These are phyloP conservation scores for Cucumis cinereus DNA, from an alignment of 306 rosid genomes.

Conservation along the genomic window DNA sequence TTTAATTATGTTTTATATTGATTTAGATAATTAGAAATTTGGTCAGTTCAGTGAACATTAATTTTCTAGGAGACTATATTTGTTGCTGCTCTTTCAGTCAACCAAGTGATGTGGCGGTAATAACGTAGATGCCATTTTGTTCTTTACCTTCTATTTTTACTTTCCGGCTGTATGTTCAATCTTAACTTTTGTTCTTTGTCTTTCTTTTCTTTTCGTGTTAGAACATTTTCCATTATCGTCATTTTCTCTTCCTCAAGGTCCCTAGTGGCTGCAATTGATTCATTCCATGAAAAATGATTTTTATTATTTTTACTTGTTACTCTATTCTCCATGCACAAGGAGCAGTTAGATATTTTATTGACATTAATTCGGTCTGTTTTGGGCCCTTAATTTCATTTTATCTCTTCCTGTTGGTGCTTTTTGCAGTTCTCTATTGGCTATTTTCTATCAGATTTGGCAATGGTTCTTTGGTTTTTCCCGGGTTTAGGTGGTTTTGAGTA, in stretches of 20 bases:
- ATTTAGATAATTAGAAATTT: not conserved
- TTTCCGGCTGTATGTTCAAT: not conserved
- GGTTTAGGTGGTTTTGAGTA: constrained; percentile 84
- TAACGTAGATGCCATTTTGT: not conserved
- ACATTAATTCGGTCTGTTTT: not conserved
- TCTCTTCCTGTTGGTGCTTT: constrained; percentile 3
- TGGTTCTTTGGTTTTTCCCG: constrained; percentile 75
- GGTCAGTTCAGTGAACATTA: not conserved
- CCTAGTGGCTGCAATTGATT: constrained; percentile 3
- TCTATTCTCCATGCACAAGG: not conserved
- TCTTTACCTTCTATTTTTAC: not conserved
- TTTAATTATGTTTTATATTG: not conserved
- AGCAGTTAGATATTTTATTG: constrained; percentile 5
- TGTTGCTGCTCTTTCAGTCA: not conserved
- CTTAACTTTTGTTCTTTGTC: not conserved
- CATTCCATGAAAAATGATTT: not conserved
- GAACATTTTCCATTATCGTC: not conserved
- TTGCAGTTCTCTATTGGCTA: constrained; percentile 76
- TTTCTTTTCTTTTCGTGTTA: not conserved
- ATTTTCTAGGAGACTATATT: not conserved
- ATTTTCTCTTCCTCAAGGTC: not conserved
- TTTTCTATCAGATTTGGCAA: constrained; percentile 69
- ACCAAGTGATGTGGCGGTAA: not conserved
- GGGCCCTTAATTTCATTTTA: not conserved
- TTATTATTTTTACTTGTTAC: not conserved